Base-by-base conservation (phyloP, 164 flowering plant species). In the Macadamia tetraphylla region DNA sequence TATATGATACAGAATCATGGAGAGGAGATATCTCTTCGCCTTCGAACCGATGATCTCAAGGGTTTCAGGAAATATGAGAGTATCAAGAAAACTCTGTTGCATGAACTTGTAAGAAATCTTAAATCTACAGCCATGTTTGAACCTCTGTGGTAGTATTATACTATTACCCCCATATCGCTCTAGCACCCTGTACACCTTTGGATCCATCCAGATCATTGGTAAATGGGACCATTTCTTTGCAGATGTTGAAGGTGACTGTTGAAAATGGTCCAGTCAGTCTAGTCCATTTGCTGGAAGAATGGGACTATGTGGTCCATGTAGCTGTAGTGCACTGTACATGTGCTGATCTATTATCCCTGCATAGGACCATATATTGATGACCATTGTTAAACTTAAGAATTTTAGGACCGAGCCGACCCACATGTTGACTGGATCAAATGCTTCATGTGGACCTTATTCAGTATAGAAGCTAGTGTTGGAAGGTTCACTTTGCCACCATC, bases 51-150 rank as follows among this genome's bases (percentile, higher is more conserved):
- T 83, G 97, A 94, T 70, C 88, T 92, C 48, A 92, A 87, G 77
- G 99, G 99, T 65, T 94, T 94, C 79, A 85, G 99, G 81, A 94
- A 94, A 77, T 92, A 94, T 66, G 89, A 87, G 71, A 88, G 89
- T 70, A 89, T 94, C 53, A 94, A 94, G 78, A 89, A 84, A 74
- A 94, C 99, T 66, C 87, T 94, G 65, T 65, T 94, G 75, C 99
- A 94, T 81, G 99, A 94, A 78, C 97, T 94, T 74, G 99, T 94
- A 85, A 81, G 86, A 60, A 55, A 46, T 14, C 48, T 23, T 23
- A 30, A 12, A 53, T 53, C 18, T 17, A 11, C 13, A 46, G 12
- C 51, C 51, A 46, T 53, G 17, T 1, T 53, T 3, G 17, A 53
- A 17, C 18, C 17, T 17, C n/a, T 53, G 18, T 53, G 57, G 14